phyloP scores from a whole-genome alignment of 2,329 filamentous ascomycete genomes.

The Bipolaris zeicola region DNA sequence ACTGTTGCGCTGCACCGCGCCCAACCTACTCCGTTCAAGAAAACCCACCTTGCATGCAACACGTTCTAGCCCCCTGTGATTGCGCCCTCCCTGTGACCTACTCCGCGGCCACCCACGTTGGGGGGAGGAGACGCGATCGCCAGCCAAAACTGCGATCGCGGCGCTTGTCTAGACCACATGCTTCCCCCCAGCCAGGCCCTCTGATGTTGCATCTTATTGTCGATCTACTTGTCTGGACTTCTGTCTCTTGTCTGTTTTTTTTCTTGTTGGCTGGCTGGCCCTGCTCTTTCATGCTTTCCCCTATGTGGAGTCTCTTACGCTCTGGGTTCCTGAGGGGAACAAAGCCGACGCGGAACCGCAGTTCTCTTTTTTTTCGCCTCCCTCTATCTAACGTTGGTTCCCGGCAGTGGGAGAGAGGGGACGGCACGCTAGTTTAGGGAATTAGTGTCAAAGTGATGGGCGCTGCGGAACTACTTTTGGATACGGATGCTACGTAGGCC shows the following conservation, averaged over 20 bases:
- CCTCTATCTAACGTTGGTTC: too few relatives aligned
- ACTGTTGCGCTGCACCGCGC: slow-evolving; percentile 6
- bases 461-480: too few relatives aligned
- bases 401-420: too few relatives aligned
- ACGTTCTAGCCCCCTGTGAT: neutral
- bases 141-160: neutral
- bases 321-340: too few relatives aligned
- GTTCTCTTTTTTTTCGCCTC: too few relatives aligned
- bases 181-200: neutral
- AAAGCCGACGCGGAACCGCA: too few relatives aligned
- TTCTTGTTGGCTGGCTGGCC: neutral
- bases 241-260: neutral
- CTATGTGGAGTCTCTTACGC: too few relatives aligned
- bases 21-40: neutral
- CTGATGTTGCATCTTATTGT: neutral
- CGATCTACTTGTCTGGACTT: neutral
- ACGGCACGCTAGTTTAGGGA: too few relatives aligned
- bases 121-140: neutral
- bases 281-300: too few relatives aligned
- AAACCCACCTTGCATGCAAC: neutral
- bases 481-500: neutral
- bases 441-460: too few relatives aligned
- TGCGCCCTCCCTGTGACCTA: neutral
- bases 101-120: neutral
- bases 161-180: neutral